Conservation (phyloP, 148 eudicot genomes). For the Bassia scoparia region DNA sequence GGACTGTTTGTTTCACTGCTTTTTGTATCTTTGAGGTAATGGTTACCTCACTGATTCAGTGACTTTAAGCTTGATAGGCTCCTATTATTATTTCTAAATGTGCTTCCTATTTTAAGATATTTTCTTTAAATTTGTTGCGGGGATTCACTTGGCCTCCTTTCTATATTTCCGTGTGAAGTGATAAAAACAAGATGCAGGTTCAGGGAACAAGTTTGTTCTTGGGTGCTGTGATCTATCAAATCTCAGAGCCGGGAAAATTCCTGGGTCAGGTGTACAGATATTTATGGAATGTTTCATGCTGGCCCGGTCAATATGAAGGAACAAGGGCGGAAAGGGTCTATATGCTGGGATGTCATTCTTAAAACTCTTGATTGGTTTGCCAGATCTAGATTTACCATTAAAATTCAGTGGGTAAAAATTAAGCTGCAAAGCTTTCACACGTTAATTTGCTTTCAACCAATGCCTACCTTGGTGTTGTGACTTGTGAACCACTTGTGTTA, state of each 20-base stretch:
- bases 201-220: constrained; percentile 75
- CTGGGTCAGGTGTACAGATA: constrained; percentile 64
- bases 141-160: constrained; percentile 84
- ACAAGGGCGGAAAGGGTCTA: constrained; percentile 75
- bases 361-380: constrained; percentile 6
- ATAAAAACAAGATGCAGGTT: constrained; percentile 94
- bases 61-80: background rate
- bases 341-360: constrained; percentile 62
- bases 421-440: too few species aligned
- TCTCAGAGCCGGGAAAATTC: constrained; percentile 42
- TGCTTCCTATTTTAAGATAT: background rate
- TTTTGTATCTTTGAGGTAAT: background rate
- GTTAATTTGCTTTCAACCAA: background rate
- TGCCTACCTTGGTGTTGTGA: background rate
- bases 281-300: constrained; percentile 87
- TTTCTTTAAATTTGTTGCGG: constrained; percentile 35
- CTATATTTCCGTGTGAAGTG: constrained; percentile 92
- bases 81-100: background rate
- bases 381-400: background rate
- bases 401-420: background rate
- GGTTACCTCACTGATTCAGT: background rate
- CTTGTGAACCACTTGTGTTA: background rate
- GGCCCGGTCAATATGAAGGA: constrained; percentile 90
- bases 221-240: constrained; percentile 59
- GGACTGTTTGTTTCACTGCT: background rate